phyloP scores from a whole-genome alignment of 2,329 filamentous ascomycete genomes.

The Pestalotiopsis sp. region DNA sequence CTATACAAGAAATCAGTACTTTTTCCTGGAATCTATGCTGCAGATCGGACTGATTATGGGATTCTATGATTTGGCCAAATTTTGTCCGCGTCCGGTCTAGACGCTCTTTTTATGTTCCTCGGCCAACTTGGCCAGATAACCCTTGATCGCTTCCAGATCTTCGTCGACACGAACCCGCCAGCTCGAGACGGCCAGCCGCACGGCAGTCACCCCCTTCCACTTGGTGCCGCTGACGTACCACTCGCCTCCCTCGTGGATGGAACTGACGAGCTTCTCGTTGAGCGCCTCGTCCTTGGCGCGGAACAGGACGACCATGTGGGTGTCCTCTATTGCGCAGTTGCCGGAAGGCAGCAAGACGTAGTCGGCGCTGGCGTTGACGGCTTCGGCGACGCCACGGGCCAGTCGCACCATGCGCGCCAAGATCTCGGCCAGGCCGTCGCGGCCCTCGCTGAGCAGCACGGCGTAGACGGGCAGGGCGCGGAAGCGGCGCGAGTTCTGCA shows the following conservation, averaged over 20 bases:
- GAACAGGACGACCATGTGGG: constrained; percentile 78
- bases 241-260: constrained; percentile 72
- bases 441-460: constrained; percentile 75
- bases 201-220: constrained; percentile 76
- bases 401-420: constrained; percentile 73
- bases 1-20: not conserved
- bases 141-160: constrained; percentile 67
- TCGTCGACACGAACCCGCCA: constrained; percentile 75
- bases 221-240: constrained; percentile 84
- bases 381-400: constrained; percentile 67
- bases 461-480: constrained; percentile 89
- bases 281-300: constrained; percentile 66
- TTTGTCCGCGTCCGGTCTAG: not conserved
- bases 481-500: constrained; percentile 92
- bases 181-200: constrained; percentile 83
- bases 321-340: constrained; percentile 48
- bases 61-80: not conserved
- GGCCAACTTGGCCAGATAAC: constrained; percentile 60
- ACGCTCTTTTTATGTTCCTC: constrained; percentile 20
- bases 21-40: not conserved
- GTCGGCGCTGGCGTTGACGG: constrained; percentile 60
- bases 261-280: constrained; percentile 69
- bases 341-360: constrained; percentile 69
- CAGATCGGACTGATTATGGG: not conserved
- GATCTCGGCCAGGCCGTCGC: constrained; percentile 68